A percentile compares a stretch with the other conserved stretches of the same genome.
Conservation (phyloP, 306 rosid genomes). For the Gleditsia sinensis region DNA sequence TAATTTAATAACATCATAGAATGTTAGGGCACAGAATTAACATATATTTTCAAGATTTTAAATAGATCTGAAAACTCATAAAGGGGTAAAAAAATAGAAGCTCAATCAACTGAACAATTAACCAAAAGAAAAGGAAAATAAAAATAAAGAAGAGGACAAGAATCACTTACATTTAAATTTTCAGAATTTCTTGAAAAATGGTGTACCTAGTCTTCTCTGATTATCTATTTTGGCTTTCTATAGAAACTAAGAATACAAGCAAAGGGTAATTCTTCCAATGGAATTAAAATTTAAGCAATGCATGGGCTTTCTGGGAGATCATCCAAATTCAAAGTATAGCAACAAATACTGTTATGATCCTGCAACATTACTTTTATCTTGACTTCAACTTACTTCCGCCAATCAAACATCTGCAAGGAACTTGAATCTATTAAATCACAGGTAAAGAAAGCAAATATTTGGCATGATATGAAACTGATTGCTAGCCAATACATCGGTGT, state of each 20-base stretch:
- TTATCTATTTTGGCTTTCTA: constrained; percentile 25
- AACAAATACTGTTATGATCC: constrained; percentile 17
- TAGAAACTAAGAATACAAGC: constrained; percentile 18
- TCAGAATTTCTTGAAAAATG: constrained; percentile 37
- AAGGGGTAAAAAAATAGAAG: constrained; percentile 21
- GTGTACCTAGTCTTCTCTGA: constrained; percentile 32
- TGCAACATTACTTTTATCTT: constrained; percentile 19
- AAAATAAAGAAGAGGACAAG: constrained; percentile 15
- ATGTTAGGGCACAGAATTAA: neutral
- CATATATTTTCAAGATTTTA: constrained; percentile 10
- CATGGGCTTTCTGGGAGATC: constrained; percentile 39
- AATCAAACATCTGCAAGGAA: constrained; percentile 68
- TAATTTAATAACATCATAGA: neutral
- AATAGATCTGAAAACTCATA: constrained; percentile 30
- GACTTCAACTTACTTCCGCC: constrained; percentile 16
- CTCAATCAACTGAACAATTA: constrained; percentile 16
- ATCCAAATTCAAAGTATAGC: constrained; percentile 23
- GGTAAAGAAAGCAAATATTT: neutral
- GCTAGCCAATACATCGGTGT: neutral
- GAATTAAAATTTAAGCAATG: constrained; percentile 21
- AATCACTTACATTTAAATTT: constrained; percentile 37
- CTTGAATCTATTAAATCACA: constrained; percentile 10
- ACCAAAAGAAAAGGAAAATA: neutral
- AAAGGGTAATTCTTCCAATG: constrained; percentile 25
- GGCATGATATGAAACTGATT: neutral